phyloP scores from a whole-genome alignment of 2,329 filamentous ascomycete genomes.

The Botrytis tulipae region DNA sequence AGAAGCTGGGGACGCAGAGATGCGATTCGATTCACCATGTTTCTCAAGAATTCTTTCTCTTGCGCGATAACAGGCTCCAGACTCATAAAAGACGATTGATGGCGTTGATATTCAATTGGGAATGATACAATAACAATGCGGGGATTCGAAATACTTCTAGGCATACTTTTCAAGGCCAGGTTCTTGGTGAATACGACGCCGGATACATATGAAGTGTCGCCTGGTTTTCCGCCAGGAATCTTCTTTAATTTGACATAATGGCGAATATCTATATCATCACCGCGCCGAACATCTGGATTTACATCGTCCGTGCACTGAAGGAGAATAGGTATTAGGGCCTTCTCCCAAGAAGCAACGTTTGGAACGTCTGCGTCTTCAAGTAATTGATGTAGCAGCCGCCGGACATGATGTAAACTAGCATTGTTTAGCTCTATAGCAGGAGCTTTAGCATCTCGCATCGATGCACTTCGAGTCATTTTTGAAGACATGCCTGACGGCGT shows the following conservation, averaged over 20 bases:
- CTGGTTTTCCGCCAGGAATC: conserved; percentile 83
- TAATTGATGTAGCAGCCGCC: conserved; percentile 78
- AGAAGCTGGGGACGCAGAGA: conserved; percentile 81
- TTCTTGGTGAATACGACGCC: conserved; percentile 98
- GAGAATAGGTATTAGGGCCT: conserved; percentile 83
- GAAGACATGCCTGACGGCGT: conserved; percentile 37
- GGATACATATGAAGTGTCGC: conserved; percentile 94
- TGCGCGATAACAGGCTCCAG: conserved; percentile 94
- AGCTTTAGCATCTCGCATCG: conserved; percentile 71
- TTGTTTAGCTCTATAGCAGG: conserved; percentile 82
- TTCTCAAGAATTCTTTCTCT: conserved; percentile 88
- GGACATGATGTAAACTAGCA: conserved; percentile 84
- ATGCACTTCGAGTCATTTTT: conserved; percentile 72
- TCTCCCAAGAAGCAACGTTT: conserved; percentile 79
- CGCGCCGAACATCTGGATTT: conserved; percentile 82
- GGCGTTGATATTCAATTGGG: conserved; percentile 90
- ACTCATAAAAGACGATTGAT: conserved; percentile 95
- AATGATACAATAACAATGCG: conserved; percentile 92
- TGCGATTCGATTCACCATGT: conserved; percentile 87
- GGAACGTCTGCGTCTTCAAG: conserved; percentile 73
- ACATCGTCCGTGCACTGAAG: conserved; percentile 92
- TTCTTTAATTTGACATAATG: conserved; percentile 98
- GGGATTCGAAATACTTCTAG: conserved; percentile 76
- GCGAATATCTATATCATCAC: conserved; percentile 94
- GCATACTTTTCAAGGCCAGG: conserved; percentile 93